Conservation (phyloP, 129 eudicot genomes). For the Pulicaria dysenterica region DNA sequence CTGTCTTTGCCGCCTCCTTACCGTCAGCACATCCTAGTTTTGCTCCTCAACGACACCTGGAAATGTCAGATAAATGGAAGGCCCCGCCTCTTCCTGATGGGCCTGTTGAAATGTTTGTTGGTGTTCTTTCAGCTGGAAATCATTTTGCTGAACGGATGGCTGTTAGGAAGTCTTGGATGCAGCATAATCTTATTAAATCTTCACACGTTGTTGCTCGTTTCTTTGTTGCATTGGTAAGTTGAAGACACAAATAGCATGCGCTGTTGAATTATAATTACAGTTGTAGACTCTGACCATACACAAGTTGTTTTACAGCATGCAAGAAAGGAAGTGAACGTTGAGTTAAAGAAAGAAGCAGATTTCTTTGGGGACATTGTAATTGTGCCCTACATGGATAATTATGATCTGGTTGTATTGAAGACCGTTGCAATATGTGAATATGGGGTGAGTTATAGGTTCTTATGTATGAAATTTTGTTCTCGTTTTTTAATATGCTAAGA, state of each 20-base stretch:
- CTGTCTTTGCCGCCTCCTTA: constrained; percentile 80
- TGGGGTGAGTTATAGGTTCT: constrained; percentile 62
- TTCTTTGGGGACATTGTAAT: constrained; percentile 85
- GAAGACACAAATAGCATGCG: neutral
- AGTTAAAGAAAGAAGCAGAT: constrained; percentile 85
- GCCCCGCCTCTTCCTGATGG: constrained; percentile 70
- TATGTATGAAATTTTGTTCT: neutral
- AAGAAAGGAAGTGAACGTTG: constrained; percentile 74
- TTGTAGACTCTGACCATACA: neutral
- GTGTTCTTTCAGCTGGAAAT: constrained; percentile 89
- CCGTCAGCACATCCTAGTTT: constrained; percentile 89
- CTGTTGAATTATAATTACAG: neutral
- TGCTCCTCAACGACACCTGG: constrained; percentile 79
- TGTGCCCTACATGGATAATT: constrained; percentile 91
- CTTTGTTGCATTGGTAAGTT: constrained; percentile 86
- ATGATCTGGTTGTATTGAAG: constrained; percentile 90
- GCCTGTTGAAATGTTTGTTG: constrained; percentile 71
- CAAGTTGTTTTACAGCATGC: constrained; percentile 47
- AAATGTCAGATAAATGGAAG: constrained; percentile 63
- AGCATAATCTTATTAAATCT: constrained; percentile 63
- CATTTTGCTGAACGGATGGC: constrained; percentile 99
- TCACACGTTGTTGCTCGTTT: constrained; percentile 82
- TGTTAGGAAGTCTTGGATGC: constrained; percentile 98
- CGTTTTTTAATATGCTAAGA: neutral
- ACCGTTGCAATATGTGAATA: constrained; percentile 88